These are phyloP conservation scores for Venturiaceae sp. DNA, from an alignment of 2,329 filamentous ascomycete species.

Conservation along the genomic window DNA sequence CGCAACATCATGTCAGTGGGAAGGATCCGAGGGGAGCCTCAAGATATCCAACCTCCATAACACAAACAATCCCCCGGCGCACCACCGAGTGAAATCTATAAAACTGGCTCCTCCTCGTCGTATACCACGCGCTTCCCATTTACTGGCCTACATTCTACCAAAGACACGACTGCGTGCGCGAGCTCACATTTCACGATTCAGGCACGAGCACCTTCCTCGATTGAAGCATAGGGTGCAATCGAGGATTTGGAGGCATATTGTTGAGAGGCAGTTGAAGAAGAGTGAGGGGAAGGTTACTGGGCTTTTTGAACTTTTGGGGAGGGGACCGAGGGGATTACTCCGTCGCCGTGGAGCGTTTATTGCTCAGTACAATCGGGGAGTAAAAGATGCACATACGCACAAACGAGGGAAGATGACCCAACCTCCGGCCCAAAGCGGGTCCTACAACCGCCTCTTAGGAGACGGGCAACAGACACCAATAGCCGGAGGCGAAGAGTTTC, in stretches of 20 bases:
- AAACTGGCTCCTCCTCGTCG: conserved; percentile 6
- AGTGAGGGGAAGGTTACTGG: conserved; percentile 13
- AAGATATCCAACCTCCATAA: neutral
- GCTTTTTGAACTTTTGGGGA: neutral
- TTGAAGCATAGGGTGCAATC: conserved; percentile 65
- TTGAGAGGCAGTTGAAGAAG: conserved; percentile 46
- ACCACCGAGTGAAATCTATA: no score
- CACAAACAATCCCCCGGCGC: neutral
- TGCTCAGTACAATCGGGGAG: no score
- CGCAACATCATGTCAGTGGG: neutral
- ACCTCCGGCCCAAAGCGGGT: neutral
- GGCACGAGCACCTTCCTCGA: conserved; percentile 62
- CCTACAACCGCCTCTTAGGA: neutral
- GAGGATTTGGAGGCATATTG: conserved; percentile 64
- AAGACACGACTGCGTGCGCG: conserved; percentile 52
- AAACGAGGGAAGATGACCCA: conserved; percentile 21
- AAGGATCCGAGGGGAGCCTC: neutral
- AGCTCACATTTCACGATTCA: conserved; percentile 58
- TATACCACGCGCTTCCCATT: conserved; percentile 3
- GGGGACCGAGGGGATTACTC: no score
- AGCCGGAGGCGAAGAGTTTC: conserved; percentile 28
- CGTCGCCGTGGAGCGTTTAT: no score
- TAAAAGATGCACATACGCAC: conserved; percentile 10
- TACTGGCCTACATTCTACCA: conserved; percentile 63
- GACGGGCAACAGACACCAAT: no score